Conservation (phyloP, 2,329 filamentous ascomycete genomes). For the Diaporthe ampelina region DNA sequence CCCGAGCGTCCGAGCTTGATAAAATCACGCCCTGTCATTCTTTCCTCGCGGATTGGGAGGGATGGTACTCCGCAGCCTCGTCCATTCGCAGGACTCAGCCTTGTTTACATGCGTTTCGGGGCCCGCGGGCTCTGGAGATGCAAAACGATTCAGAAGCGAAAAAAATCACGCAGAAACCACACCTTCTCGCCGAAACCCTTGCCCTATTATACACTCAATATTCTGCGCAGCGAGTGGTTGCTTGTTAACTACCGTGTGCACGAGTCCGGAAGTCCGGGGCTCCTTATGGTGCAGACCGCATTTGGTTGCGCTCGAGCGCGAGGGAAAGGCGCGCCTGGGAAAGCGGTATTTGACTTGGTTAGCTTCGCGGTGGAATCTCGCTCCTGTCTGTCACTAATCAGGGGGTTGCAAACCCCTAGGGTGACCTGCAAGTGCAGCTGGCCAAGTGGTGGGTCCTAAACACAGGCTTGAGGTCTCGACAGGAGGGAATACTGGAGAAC, state of each 20-base stretch:
- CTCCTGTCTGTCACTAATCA: not conserved
- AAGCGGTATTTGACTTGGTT: not conserved
- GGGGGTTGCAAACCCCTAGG: constrained; percentile 5
- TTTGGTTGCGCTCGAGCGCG: not conserved
- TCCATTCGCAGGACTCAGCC: not conserved
- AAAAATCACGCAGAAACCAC: not conserved
- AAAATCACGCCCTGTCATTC: constrained; percentile 1
- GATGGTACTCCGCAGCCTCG: constrained; percentile 8
- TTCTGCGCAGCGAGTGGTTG: not conserved
- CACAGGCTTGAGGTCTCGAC: not conserved
- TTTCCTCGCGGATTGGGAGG: not conserved
- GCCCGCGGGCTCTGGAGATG: not conserved
- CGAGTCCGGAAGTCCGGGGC: not conserved
- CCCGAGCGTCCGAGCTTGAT: constrained; percentile 17
- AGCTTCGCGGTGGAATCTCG: not conserved
- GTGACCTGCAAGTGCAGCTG: not conserved
- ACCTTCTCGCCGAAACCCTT: not conserved
- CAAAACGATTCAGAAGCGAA: not conserved
- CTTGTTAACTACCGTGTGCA: not conserved
- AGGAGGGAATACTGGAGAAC: not conserved
- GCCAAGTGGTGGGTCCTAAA: not conserved
- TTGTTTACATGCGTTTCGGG: not conserved
- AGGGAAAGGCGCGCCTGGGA: not conserved
- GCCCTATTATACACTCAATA: not conserved
- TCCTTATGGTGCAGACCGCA: not conserved